A percentile compares a stretch with the other conserved stretches of the same genome.
Conservation (phyloP, 2,329 filamentous ascomycete species). For the Nemania bipapillata region DNA sequence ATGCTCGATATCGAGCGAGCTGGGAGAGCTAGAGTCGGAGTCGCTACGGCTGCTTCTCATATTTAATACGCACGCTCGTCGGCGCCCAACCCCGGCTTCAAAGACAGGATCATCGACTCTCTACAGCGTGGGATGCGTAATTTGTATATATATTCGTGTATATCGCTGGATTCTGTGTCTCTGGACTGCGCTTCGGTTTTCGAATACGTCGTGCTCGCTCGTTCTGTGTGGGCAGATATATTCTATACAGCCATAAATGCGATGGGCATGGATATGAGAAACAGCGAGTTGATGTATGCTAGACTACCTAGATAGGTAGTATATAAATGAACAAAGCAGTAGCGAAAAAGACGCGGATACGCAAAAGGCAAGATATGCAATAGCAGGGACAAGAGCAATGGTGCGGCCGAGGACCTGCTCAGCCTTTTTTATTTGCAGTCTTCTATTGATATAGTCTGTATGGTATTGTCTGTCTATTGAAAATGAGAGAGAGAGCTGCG, state of each 20-base stretch:
- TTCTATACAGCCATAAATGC: not conserved
- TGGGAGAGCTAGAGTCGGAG: constrained; percentile 26
- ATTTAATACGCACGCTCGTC: constrained; percentile 16
- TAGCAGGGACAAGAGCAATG: no score
- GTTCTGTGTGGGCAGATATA: constrained; percentile 1
- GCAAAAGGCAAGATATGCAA: not conserved
- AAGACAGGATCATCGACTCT: constrained; percentile 16
- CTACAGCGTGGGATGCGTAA: not conserved
- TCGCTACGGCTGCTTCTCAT: constrained; percentile 33
- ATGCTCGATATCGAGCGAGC: constrained; percentile 46
- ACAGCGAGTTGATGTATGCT: not conserved
- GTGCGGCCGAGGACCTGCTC: constrained; percentile 35
- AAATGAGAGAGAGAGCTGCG: not conserved
- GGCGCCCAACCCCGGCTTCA: constrained; percentile 14
- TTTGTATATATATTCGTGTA: not conserved
- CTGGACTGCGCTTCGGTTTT: not conserved
- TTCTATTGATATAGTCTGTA: not conserved
- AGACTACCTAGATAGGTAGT: not conserved
- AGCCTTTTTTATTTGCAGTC: constrained; percentile 3
- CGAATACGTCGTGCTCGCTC: not conserved
- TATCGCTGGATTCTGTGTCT: not conserved
- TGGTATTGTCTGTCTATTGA: not conserved
- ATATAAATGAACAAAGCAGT: not conserved
- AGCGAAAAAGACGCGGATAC: not conserved
- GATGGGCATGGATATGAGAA: not conserved